Conservation (phyloP, 306 rosid species). For the Spatholobus suberectus region DNA sequence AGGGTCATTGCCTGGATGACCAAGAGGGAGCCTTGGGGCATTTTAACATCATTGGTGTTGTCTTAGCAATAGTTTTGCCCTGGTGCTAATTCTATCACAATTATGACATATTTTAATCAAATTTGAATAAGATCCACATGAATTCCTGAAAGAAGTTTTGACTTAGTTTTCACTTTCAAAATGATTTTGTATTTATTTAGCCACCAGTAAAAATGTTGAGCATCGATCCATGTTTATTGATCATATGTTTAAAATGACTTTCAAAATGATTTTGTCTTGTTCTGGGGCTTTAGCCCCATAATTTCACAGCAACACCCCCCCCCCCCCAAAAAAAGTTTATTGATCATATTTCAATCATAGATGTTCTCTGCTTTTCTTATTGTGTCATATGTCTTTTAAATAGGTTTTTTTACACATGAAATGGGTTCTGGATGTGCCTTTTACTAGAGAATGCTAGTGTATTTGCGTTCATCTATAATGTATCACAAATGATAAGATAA, state of each 20-base stretch:
- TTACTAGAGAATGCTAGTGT: slow-evolving; percentile 13
- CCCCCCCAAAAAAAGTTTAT: too few species aligned
- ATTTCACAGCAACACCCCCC: too few species aligned
- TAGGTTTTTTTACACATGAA: neutral
- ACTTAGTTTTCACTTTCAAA: neutral
- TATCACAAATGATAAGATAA: neutral
- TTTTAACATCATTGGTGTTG: neutral
- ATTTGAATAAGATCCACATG: neutral
- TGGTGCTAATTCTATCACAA: neutral
- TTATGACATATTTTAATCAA: neutral
- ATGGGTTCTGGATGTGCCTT: neutral
- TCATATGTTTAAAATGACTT: neutral
- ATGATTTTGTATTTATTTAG: neutral
- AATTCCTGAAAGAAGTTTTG: neutral
- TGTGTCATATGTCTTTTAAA: neutral
- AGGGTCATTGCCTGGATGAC: neutral
- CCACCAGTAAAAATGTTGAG: neutral
- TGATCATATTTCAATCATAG: neutral
- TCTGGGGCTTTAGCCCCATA: neutral
- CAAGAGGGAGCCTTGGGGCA: neutral
- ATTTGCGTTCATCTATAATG: neutral
- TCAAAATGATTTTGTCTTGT: neutral
- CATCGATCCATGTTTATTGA: neutral
- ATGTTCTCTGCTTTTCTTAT: neutral
- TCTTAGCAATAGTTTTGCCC: neutral